Conservation (phyloP, 768 basidiomycete genomes). For the Thelephora aurantiotincta region DNA sequence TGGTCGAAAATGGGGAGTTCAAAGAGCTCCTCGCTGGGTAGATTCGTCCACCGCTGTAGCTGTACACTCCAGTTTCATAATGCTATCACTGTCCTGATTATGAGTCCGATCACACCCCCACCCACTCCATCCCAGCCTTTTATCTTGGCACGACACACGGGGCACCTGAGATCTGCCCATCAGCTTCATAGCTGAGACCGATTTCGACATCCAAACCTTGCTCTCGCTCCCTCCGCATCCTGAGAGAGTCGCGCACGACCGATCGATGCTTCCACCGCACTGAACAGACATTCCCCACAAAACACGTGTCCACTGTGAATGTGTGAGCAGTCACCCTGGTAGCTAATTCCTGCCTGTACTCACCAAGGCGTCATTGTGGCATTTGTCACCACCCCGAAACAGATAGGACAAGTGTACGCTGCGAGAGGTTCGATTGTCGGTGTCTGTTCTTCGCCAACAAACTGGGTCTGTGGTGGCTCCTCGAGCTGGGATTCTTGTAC, state of each 20-base stretch:
- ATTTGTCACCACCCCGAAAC: constrained; percentile 61
- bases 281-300: constrained; percentile 65
- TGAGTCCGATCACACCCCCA: constrained; percentile 15
- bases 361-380: constrained; percentile 62
- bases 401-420: constrained; percentile 67
- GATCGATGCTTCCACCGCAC: constrained; percentile 49
- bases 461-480: neutral
- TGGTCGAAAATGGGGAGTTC: constrained; percentile 73
- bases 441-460: neutral
- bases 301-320: constrained; percentile 44
- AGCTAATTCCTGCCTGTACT: neutral
- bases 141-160: constrained; percentile 15
- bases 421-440: constrained; percentile 26
- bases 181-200: neutral
- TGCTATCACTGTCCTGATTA: constrained; percentile 11
- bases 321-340: neutral
- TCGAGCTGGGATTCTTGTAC: too few species aligned
- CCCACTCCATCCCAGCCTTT: constrained; percentile 17
- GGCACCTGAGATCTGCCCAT: constrained; percentile 10
- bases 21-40: constrained; percentile 21
- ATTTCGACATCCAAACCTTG: constrained; percentile 7
- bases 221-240: constrained; percentile 8
- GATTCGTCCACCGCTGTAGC: neutral
- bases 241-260: constrained; percentile 24
- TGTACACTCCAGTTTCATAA: constrained; percentile 1